Conservation (phyloP, 345 rosid genomes). For the Lepidium aucheri region DNA sequence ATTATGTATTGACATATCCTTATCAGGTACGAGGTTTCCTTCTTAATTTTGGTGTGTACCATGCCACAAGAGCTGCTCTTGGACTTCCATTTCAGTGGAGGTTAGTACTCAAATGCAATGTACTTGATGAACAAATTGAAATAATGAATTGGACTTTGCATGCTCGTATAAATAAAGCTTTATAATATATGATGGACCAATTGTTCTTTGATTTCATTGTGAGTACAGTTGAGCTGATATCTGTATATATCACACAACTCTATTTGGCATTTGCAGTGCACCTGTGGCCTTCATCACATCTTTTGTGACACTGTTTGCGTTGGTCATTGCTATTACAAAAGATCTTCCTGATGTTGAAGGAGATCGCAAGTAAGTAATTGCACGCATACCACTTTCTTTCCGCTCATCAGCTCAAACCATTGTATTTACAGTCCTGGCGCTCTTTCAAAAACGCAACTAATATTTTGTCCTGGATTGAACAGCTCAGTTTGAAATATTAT, state of each 20-base stretch:
- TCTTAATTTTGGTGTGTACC: slow-evolving; percentile 89
- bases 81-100: slow-evolving; percentile 92
- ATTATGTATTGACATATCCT: not conserved
- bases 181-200: not conserved
- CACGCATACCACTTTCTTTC: not conserved
- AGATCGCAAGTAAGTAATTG: slow-evolving; percentile 75
- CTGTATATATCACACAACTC: not conserved
- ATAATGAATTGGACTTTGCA: not conserved
- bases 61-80: slow-evolving; percentile 90
- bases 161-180: not conserved
- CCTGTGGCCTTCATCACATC: slow-evolving; percentile 96
- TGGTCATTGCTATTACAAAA: slow-evolving; percentile 90
- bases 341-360: slow-evolving; percentile 98
- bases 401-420: not conserved
- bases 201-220: not conserved
- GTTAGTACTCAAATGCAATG: slow-evolving; percentile 29
- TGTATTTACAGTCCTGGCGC: not conserved
- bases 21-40: slow-evolving; percentile 88
- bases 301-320: slow-evolving; percentile 81
- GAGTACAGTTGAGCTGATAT: not conserved
- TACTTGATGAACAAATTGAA: not conserved
- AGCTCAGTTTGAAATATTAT: not conserved
- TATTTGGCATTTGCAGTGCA: slow-evolving; percentile 43
- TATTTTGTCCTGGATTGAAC: not conserved
- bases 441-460: not conserved